Percentiles rank a stretch among this genome's conserved stretches.
phyloP scores from a whole-genome alignment of 116 monocot genomes.

The Phalaenopsis hybrid region DNA sequence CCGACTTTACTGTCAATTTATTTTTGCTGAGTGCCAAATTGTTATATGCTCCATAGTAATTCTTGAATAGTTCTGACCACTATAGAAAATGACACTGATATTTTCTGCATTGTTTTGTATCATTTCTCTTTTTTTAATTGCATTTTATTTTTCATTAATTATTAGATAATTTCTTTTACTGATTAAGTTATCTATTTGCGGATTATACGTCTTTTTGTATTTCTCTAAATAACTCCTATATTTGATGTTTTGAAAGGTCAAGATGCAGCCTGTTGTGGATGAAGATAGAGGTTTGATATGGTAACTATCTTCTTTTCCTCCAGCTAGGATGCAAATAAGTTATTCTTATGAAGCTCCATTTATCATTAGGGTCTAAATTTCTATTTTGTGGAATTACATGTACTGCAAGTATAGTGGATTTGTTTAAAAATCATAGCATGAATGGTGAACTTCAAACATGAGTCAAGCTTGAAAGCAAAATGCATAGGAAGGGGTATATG shows the following conservation, averaged over 20 bases:
- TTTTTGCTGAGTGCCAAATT: not conserved
- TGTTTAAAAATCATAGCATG: not conserved
- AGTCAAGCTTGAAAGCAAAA: not conserved
- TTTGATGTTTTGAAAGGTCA: constrained; percentile 48
- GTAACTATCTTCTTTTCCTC: constrained; percentile 25
- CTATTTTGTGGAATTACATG: not conserved
- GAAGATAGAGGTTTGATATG: constrained; percentile 58
- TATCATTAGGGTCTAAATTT: not conserved
- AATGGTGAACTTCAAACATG: not conserved
- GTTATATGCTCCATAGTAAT: not conserved
- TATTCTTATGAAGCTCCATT: not conserved
- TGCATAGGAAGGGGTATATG: not conserved
- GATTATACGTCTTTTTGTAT: not conserved
- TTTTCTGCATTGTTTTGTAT: not conserved
- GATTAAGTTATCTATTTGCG: not conserved
- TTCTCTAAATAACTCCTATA: not conserved
- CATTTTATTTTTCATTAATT: not conserved
- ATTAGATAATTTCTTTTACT: not conserved
- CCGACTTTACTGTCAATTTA: not conserved
- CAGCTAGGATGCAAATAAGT: not conserved
- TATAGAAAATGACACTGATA: not conserved
- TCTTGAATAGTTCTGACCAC: not conserved
- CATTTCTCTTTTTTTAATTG: not conserved
- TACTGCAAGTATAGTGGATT: not conserved
- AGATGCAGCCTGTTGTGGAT: constrained; percentile 82